Evolutionary conservation across 768 basidiomycete species (phyloP).

Genomic region (Russula sp.): DNA sequence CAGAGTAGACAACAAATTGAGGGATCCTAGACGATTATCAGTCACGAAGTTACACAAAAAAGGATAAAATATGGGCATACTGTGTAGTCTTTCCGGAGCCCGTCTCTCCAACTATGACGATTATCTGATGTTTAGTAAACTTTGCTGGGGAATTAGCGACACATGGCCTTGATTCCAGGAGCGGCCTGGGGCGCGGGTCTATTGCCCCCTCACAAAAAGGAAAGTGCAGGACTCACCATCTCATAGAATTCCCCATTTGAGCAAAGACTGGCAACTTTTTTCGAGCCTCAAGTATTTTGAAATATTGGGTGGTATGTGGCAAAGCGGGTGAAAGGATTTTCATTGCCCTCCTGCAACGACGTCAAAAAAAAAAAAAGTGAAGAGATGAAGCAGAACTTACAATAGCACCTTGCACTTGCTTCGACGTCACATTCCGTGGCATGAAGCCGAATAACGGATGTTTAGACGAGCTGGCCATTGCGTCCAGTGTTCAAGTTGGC

Average conservation of each 20-base stretch:
- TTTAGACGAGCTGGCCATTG: constrained; percentile 10
- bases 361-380: constrained; percentile 4
- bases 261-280: constrained; percentile 88
- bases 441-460: constrained; percentile 47
- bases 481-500: too few species aligned
- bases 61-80: too few species aligned
- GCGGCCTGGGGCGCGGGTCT: too few species aligned
- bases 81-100: constrained; percentile 96
- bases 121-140: constrained; percentile 80
- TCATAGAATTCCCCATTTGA: constrained; percentile 93
- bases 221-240: constrained; percentile 56
- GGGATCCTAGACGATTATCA: too few species aligned
- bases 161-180: constrained; percentile 27
- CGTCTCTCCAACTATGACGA: constrained; percentile 90
- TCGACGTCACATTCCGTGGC: constrained; percentile 43
- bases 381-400: constrained; percentile 33
- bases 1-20: too few species aligned
- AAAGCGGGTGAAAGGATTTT: constrained; percentile 88
- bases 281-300: constrained; percentile 78
- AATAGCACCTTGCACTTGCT: constrained; percentile 44
- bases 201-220: constrained; percentile 32
- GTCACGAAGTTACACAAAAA: too few species aligned
- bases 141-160: constrained; percentile 39
- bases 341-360: constrained; percentile 57
- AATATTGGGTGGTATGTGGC: constrained; percentile 75